phyloP scores from a whole-genome alignment of 1,284 basidiomycete species.

The Irpex sp. region DNA sequence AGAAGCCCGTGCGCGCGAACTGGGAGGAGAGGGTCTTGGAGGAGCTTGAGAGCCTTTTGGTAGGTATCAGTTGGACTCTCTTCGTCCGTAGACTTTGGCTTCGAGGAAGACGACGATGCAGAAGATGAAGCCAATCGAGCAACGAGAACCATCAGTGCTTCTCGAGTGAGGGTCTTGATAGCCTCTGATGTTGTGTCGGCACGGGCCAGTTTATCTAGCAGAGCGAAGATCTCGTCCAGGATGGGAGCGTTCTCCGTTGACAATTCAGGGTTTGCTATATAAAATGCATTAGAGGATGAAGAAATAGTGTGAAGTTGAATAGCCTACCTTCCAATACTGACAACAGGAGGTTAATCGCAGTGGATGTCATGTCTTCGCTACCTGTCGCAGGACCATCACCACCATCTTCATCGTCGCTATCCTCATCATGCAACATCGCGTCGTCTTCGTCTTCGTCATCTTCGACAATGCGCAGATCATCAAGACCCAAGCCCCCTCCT shows the following conservation, averaged over 20 bases:
- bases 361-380: slow-evolving; percentile 61
- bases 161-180: slow-evolving; percentile 58
- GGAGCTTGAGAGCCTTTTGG: slow-evolving; percentile 80
- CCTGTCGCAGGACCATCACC: slow-evolving; percentile 19
- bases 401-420: slow-evolving; percentile 55
- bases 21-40: slow-evolving; percentile 92
- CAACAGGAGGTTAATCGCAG: slow-evolving; percentile 72
- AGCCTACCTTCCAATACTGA: slow-evolving; percentile 75
- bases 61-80: slow-evolving; percentile 56
- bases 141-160: slow-evolving; percentile 78
- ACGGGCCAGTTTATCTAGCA: slow-evolving; percentile 54
- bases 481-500: slow-evolving; percentile 27
- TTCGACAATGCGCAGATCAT: slow-evolving; percentile 41
- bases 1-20: slow-evolving; percentile 91
- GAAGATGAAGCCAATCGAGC: slow-evolving; percentile 65
- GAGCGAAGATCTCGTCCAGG: slow-evolving; percentile 64
- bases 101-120: slow-evolving; percentile 20
- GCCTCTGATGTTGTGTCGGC: slow-evolving; percentile 33
- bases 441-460: slow-evolving; percentile 22
- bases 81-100: slow-evolving; percentile 29
- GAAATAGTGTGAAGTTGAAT: not conserved
- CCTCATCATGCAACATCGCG: slow-evolving; percentile 17
- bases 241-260: slow-evolving; percentile 55
- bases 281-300: not conserved
- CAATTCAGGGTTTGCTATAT: slow-evolving; percentile 63